Percentiles rank a stretch among this genome's conserved stretches.
These are phyloP conservation scores for Cercospora sp. DNA, from an alignment of 2,329 filamentous ascomycete species.

Conservation along the genomic window DNA sequence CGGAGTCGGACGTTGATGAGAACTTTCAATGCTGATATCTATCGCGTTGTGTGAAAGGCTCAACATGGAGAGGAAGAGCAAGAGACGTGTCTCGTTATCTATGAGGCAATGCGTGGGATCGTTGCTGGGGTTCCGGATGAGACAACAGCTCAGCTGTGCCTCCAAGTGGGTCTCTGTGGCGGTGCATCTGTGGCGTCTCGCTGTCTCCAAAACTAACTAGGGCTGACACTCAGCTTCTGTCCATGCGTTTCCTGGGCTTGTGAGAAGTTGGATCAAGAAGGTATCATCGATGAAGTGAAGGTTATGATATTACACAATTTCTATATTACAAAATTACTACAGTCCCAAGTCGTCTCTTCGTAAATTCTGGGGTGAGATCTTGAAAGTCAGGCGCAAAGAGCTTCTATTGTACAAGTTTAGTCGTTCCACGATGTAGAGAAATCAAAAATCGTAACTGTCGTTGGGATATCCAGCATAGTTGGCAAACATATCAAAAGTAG, in stretches of 20 bases:
- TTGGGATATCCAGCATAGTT: background rate
- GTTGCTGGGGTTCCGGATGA: conserved; percentile 2
- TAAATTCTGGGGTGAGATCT: background rate
- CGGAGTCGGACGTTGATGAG: background rate
- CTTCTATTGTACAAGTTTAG: background rate
- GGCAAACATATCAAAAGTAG: background rate
- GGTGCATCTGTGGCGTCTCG: background rate
- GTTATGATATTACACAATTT: background rate
- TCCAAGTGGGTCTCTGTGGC: conserved; percentile 1
- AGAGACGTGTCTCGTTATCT: background rate
- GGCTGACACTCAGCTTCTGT: too few species aligned
- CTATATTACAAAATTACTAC: background rate
- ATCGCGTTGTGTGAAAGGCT: background rate
- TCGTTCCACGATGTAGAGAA: background rate
- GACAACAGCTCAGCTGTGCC: background rate
- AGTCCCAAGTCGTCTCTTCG: background rate
- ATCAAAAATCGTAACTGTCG: background rate
- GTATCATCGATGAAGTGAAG: background rate
- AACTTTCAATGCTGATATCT: background rate
- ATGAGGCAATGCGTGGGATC: background rate
- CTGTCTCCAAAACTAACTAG: background rate
- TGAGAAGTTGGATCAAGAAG: too few species aligned
- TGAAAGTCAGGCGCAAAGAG: background rate
- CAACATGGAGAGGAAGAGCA: background rate
- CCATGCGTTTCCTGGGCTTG: too few species aligned